A percentile compares a stretch with the other conserved stretches of the same genome.
Conservation (phyloP, 116 monocot species). For the Dioscorea cayenensis region DNA sequence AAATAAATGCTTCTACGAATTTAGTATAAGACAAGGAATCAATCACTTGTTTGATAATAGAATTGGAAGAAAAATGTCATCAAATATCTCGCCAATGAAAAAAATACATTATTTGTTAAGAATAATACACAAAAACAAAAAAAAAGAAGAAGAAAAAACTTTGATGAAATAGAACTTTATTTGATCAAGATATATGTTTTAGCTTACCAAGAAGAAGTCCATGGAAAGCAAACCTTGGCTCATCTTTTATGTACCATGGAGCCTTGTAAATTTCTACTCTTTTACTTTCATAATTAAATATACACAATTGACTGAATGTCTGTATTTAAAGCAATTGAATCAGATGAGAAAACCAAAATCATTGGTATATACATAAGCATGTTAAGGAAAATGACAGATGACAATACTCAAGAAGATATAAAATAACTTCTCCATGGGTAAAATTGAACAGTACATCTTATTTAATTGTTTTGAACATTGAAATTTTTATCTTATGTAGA, state of each 20-base stretch:
- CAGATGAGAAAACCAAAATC: conserved; percentile 9
- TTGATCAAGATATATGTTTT: not conserved
- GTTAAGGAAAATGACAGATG: not conserved
- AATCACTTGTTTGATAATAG: conserved; percentile 88
- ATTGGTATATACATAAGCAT: not conserved
- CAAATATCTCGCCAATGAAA: conserved; percentile 74
- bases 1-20: conserved; percentile 45
- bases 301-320: conserved; percentile 97
- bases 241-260: conserved; percentile 91
- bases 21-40: conserved; percentile 98
- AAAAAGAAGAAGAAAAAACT: too few relatives aligned
- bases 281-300: conserved; percentile 79
- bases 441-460: too few relatives aligned
- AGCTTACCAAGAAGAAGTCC: conserved; percentile 88
- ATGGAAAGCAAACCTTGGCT: conserved; percentile 92
- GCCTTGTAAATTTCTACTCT: conserved; percentile 69
- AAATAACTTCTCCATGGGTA: too few relatives aligned
- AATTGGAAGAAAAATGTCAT: conserved; percentile 77
- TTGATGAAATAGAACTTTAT: not conserved
- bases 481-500: too few relatives aligned
- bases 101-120: not conserved
- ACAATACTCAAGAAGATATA: not conserved
- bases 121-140: too few relatives aligned
- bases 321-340: conserved; percentile 24
- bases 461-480: too few relatives aligned